Evolutionary conservation across 1,284 basidiomycete species (phyloP), one percentile per base, ranked within the genome.

Genomic region (Heterobasidion annosum): DNA sequence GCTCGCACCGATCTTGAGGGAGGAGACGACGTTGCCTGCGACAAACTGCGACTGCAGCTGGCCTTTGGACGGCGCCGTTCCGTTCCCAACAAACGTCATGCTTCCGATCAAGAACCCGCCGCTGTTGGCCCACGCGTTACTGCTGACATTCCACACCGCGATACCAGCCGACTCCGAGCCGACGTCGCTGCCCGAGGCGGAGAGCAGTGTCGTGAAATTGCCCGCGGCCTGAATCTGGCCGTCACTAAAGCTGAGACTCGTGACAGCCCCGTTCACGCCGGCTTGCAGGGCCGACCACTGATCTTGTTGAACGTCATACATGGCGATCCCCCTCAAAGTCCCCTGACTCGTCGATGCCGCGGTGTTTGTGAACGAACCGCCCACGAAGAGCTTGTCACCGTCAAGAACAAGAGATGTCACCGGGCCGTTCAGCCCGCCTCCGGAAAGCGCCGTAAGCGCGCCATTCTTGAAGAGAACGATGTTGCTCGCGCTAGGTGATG

Each of bases 281-380:
- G 75, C 82, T 5, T 74, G 81, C 3, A 98, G 72, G 1, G 87
- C 61, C 1, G 70, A 70, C 93, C 95, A 98, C 12, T 75, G 65
- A 57, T 85, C 80, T 42, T 73, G 73, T 48, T 70, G 64, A 2
- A 92, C 72, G 62, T 94, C 80, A 71, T 96, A 99, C 54, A 81
- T 64, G 0, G 88, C 93, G 43, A 98, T 68, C 55, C 87, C 78
- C 46, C 71, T 70, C 9, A 94, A 71, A 12, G 68, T 70, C 52
- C 81, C 79, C 46, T 74, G 70, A 1, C 75, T 79, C 0, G 81
- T 76, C 35, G 74, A 69, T 7, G 77, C 69, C 5, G 73, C 70
- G 0, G 91, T 91, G 59, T 86, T 82, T 1, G 77, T 81, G 71
- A 98, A 99, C 2, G 83, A 75, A 1, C 95, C 95, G 35, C 93